These are phyloP conservation scores for Cynara cardunculus DNA, from an alignment of 129 eudicot genomes.

Conservation along the genomic window DNA sequence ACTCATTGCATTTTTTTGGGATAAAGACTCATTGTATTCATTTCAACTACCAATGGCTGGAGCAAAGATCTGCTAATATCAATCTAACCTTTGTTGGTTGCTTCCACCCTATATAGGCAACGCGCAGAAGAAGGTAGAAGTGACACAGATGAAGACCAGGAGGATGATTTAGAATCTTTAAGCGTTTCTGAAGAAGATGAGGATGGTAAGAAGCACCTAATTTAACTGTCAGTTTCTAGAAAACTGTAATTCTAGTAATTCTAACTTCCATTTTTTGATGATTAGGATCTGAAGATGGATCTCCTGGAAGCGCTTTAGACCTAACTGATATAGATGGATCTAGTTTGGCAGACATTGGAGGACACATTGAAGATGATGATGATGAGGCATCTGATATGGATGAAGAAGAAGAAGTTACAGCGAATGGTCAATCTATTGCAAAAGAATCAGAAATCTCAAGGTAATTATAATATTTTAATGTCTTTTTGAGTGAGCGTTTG, in stretches of 20 bases:
- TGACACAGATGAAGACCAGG: constrained; percentile 65
- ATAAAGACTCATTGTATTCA: not conserved
- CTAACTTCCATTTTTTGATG: not conserved
- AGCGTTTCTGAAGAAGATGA: constrained; percentile 39
- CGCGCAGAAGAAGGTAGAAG: constrained; percentile 78
- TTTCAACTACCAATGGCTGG: not conserved
- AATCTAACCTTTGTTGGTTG: constrained; percentile 1
- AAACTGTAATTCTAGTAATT: not conserved
- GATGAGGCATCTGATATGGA: constrained; percentile 43
- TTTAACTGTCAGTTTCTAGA: not conserved
- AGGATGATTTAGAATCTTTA: constrained; percentile 33
- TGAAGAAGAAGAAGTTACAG: constrained; percentile 35
- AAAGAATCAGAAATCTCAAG: constrained; percentile 45
- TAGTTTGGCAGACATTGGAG: constrained; percentile 19
- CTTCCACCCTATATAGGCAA: constrained; percentile 39
- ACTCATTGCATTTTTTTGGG: not conserved
- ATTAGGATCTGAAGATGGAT: constrained; percentile 37
- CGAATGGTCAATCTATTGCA: constrained; percentile 20
- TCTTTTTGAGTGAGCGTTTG: not conserved
- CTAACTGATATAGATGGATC: constrained; percentile 23
- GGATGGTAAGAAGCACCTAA: constrained; percentile 33
- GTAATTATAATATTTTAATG: constrained; percentile 17
- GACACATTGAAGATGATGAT: constrained; percentile 38
- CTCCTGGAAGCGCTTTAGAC: constrained; percentile 25
- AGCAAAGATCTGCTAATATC: not conserved